Evolutionary conservation across 441 rosid species (phyloP).

Genomic region (Croton setiger): DNA sequence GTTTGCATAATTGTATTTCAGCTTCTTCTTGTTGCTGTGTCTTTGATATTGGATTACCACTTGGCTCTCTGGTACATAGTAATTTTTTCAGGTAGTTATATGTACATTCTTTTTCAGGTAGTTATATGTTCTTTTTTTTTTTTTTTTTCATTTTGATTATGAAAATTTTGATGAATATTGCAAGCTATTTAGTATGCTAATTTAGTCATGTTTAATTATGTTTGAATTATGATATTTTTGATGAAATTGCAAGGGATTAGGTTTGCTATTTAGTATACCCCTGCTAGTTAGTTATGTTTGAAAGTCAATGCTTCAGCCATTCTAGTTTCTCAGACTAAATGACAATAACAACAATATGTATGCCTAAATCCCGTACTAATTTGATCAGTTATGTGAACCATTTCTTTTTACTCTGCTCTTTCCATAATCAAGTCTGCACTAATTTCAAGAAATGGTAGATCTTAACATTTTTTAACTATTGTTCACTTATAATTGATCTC

Average conservation of each 20-base stretch:
- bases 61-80: conserved; percentile 64
- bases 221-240: not conserved
- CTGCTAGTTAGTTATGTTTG: not conserved
- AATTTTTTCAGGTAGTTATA: conserved; percentile 58
- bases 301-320: not conserved
- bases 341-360: too few relatives aligned
- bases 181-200: too few relatives aligned
- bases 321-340: too few relatives aligned
- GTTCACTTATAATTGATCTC: not conserved
- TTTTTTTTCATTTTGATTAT: too few relatives aligned
- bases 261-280: not conserved
- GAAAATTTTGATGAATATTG: too few relatives aligned
- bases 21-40: conserved; percentile 65
- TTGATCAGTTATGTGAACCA: too few relatives aligned
- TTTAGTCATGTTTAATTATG: not conserved
- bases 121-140: conserved; percentile 13
- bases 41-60: conserved; percentile 65
- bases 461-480: not conserved
- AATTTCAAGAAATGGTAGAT: too few relatives aligned
- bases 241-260: not conserved
- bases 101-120: conserved; percentile 79
- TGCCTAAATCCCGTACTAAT: too few relatives aligned
- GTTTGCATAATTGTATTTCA: conserved; percentile 25
- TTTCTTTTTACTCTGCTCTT: too few relatives aligned
- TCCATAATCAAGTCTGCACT: too few relatives aligned